Conservation (phyloP, 352 stramenopile genomes). For the Globisporangium echinulatum region DNA sequence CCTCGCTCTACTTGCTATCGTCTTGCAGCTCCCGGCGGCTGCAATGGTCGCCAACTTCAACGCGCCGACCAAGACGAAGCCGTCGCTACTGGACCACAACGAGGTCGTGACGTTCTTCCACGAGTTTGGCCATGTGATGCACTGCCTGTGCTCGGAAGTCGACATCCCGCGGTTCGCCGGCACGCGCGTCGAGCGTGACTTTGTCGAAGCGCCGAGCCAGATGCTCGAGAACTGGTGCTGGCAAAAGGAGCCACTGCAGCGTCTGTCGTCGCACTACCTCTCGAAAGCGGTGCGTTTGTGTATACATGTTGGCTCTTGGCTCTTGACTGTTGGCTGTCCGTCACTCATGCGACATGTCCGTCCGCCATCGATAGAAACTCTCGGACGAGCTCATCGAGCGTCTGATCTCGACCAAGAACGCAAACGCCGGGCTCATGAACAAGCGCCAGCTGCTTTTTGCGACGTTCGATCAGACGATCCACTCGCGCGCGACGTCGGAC, state of each 20-base stretch:
- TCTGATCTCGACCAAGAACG: constrained; percentile 86
- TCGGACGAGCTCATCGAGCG: constrained; percentile 73
- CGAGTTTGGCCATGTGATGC: constrained; percentile 89
- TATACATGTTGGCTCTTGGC: background rate
- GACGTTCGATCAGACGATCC: constrained; percentile 83
- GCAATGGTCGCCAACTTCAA: constrained; percentile 91
- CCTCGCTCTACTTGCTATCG: constrained; percentile 9
- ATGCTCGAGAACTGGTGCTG: constrained; percentile 92
- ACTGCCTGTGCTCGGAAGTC: constrained; percentile 83
- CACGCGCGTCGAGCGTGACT: constrained; percentile 78
- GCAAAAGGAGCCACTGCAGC: constrained; percentile 79
- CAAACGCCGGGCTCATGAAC: constrained; percentile 71
- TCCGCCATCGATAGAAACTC: constrained; percentile 38
- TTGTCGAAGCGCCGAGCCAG: constrained; percentile 88
- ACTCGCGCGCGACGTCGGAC: constrained; percentile 79
- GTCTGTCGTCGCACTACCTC: constrained; percentile 81
- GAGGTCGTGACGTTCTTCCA: constrained; percentile 89
- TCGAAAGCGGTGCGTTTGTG: constrained; percentile 39
- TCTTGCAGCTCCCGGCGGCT: constrained; percentile 45
- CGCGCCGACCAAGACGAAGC: constrained; percentile 66
- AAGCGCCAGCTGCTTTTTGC: constrained; percentile 80
- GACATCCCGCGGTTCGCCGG: constrained; percentile 73
- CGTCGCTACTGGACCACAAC: constrained; percentile 70
- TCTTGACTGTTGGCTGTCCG: background rate
- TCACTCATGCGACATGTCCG: background rate